phyloP scores from a whole-genome alignment of 2,329 filamentous ascomycete species.

The Fusarium papillatum region DNA sequence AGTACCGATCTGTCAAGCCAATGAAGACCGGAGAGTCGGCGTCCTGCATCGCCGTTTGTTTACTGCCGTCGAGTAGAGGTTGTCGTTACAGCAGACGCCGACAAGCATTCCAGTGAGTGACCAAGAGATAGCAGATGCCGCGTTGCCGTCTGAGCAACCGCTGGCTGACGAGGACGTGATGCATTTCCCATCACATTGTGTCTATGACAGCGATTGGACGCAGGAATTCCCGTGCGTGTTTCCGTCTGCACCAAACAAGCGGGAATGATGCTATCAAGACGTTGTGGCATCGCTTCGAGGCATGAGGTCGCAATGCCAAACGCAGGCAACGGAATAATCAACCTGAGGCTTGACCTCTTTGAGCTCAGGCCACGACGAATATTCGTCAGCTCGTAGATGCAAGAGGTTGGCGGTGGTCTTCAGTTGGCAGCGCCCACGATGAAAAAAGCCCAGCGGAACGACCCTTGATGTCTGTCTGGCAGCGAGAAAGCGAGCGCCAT shows the following conservation, averaged over 20 bases:
- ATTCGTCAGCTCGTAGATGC: slow-evolving; percentile 42
- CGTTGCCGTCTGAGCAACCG: slow-evolving; percentile 31
- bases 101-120: slow-evolving; percentile 18
- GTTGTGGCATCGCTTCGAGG: slow-evolving; percentile 2
- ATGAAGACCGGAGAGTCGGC: slow-evolving; percentile 19
- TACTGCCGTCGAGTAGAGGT: background rate
- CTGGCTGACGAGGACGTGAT: slow-evolving; percentile 6
- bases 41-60: slow-evolving; percentile 16
- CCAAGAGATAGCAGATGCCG: slow-evolving; percentile 19
- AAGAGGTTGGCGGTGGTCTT: slow-evolving; percentile 27
- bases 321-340: slow-evolving; percentile 35
- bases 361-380: slow-evolving; percentile 43
- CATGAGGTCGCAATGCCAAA: slow-evolving; percentile 13
- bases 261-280: slow-evolving; percentile 21
- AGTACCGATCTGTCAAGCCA: slow-evolving; percentile 12
- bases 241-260: slow-evolving; percentile 34
- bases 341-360: slow-evolving; percentile 42
- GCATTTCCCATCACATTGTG: slow-evolving; percentile 16
- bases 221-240: slow-evolving; percentile 26
- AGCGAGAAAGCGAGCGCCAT: slow-evolving; percentile 10
- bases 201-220: slow-evolving; percentile 22
- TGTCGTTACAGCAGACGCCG: slow-evolving; percentile 10
- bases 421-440: slow-evolving; percentile 19
- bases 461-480: slow-evolving; percentile 14
- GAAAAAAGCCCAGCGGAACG: slow-evolving; percentile 28